Evolutionary conservation across 2,329 filamentous ascomycete species (phyloP).

Genomic region (Shiraia sp.): DNA sequence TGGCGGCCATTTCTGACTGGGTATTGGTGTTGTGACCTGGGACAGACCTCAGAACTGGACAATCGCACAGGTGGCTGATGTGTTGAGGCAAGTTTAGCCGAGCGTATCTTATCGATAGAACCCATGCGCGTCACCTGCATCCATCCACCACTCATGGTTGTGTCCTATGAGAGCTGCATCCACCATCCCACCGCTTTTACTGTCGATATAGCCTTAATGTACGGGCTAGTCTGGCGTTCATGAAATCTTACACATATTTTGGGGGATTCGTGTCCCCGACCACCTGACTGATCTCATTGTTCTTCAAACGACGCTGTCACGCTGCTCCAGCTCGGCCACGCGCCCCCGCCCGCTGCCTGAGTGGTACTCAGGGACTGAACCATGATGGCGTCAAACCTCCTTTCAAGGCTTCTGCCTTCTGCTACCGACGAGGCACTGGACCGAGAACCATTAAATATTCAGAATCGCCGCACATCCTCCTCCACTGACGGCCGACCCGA

Average conservation of each 20-base stretch:
- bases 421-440: constrained; percentile 53
- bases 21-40: constrained; percentile 17
- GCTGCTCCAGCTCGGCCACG: constrained; percentile 23
- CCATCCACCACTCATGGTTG: constrained; percentile 9
- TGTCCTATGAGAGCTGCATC: constrained; percentile 26
- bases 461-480: constrained; percentile 25
- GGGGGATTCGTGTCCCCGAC: constrained; percentile 22
- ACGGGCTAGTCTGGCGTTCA: constrained; percentile 16
- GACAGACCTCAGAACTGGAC: constrained; percentile 11
- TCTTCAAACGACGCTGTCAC: constrained; percentile 3
- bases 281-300: constrained; percentile 15
- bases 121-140: constrained; percentile 30
- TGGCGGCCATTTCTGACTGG: constrained; percentile 29
- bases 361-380: constrained; percentile 13
- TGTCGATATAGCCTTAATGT: constrained; percentile 22
- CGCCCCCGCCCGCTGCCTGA: constrained; percentile 34
- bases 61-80: constrained; percentile 14
- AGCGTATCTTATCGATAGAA: constrained; percentile 28
- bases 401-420: constrained; percentile 58
- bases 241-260: constrained; percentile 21
- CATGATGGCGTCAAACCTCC: constrained; percentile 58
- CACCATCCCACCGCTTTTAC: constrained; percentile 17
- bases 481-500: constrained; percentile 50
- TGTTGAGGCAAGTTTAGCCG: constrained; percentile 23
- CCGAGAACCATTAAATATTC: constrained; percentile 37